Conservation (phyloP, 495 filamentous ascomycete genomes). For the Aspergillus cristatus region DNA sequence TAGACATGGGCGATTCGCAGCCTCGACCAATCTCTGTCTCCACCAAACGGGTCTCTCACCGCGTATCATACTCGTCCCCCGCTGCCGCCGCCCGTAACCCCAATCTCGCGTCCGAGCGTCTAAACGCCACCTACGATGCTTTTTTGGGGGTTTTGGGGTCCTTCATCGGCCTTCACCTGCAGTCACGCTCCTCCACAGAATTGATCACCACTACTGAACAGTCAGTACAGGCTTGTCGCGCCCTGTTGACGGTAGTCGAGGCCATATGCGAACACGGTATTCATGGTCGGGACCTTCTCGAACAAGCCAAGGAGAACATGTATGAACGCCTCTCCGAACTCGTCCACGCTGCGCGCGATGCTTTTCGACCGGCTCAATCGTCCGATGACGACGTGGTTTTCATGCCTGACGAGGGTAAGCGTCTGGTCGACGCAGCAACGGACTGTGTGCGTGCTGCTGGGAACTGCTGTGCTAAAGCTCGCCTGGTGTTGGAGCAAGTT, state of each 20-base stretch:
- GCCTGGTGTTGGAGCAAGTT: conserved; percentile 75
- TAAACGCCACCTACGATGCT: conserved; percentile 69
- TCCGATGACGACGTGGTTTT: conserved; percentile 65
- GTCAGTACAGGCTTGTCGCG: conserved; percentile 70
- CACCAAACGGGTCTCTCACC: conserved; percentile 46
- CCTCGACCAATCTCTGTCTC: conserved; percentile 26
- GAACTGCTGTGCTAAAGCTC: conserved; percentile 81
- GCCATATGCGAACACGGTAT: conserved; percentile 70
- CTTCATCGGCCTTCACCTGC: conserved; percentile 85
- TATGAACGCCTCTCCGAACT: conserved; percentile 70
- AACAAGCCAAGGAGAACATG: conserved; percentile 66
- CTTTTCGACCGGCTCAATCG: conserved; percentile 52
- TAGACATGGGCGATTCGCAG: conserved; percentile 23
- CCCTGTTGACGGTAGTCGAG: conserved; percentile 71
- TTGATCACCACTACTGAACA: conserved; percentile 68
- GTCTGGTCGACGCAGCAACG: conserved; percentile 72
- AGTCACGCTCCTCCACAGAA: conserved; percentile 79
- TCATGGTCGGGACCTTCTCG: conserved; percentile 52
- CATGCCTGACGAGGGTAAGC: conserved; percentile 69
- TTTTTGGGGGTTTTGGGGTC: conserved; percentile 84
- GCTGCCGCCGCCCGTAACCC: conserved; percentile 34
- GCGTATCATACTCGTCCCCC: conserved; percentile 43
- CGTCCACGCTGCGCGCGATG: conserved; percentile 67
- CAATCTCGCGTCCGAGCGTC: conserved; percentile 54
- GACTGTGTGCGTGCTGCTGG: conserved; percentile 84